Percentiles rank a stretch among this genome's conserved stretches.
phyloP scores from a whole-genome alignment of 805 yeast species.

The Pichia cephalocereana region DNA sequence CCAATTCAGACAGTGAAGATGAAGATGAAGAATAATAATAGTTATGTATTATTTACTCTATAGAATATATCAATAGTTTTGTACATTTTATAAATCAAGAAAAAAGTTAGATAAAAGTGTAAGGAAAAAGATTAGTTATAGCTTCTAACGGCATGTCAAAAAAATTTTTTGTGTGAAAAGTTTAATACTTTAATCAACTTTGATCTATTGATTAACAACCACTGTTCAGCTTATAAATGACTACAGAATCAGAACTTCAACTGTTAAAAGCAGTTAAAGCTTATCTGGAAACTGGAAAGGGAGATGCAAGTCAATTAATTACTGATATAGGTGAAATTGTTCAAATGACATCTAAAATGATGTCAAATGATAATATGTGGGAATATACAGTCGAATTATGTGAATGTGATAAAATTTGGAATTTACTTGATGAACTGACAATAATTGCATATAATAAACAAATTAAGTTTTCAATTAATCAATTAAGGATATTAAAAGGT shows the following conservation, averaged over 20 bases:
- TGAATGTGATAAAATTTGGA: background rate
- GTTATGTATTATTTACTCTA: background rate
- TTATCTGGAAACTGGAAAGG: background rate
- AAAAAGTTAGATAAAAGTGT: background rate
- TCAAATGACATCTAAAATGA: slow-evolving; percentile 5
- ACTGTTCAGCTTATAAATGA: background rate
- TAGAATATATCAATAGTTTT: background rate
- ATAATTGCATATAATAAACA: background rate
- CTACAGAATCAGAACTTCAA: background rate
- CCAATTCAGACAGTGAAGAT: slow-evolving; percentile 30
- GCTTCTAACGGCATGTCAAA: too few species aligned
- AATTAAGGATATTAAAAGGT: slow-evolving; percentile 4
- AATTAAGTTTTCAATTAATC: background rate
- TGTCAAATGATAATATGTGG: slow-evolving; percentile 6
- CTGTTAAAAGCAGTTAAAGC: background rate
- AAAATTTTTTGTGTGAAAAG: too few species aligned
- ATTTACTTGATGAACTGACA: background rate
- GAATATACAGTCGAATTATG: background rate
- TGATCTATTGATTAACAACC: too few species aligned
- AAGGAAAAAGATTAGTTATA: too few species aligned
- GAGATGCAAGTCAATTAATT: background rate
- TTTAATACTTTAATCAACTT: too few species aligned
- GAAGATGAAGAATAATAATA: slow-evolving; percentile 16
- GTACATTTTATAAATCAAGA: background rate
- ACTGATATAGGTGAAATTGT: slow-evolving; percentile 4